phyloP scores from a whole-genome alignment of 2,329 filamentous ascomycete species.

The Calcarisporium arbuscula region DNA sequence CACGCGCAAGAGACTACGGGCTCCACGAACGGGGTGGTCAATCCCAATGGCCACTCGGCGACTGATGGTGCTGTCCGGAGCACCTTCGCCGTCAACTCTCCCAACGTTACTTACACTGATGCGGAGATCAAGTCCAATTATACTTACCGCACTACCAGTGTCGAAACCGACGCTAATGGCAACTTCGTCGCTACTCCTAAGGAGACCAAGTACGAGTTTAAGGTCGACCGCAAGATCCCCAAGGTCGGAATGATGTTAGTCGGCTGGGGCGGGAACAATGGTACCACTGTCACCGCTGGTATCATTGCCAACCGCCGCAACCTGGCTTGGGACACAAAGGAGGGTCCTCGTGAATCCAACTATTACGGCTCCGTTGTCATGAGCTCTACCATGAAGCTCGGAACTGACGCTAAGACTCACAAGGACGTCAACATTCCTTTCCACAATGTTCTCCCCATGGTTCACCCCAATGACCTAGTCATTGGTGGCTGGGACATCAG shows the following conservation, averaged over 20 bases:
- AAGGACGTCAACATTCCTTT: constrained; percentile 96
- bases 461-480: constrained; percentile 91
- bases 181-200: constrained; percentile 78
- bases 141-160: constrained; percentile 88
- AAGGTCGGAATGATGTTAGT: constrained; percentile 97
- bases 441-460: constrained; percentile 90
- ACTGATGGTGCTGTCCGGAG: constrained; percentile 44
- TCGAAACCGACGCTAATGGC: constrained; percentile 65
- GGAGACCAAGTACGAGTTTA: constrained; percentile 93
- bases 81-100: constrained; percentile 82
- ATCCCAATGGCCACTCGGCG: constrained; percentile 34
- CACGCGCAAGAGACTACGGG: constrained; percentile 63
- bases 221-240: constrained; percentile 87
- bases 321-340: constrained; percentile 88
- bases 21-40: constrained; percentile 57
- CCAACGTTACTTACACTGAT: constrained; percentile 88
- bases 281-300: constrained; percentile 91
- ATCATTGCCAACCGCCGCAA: constrained; percentile 90
- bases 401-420: constrained; percentile 74
- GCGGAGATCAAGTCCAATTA: constrained; percentile 88
- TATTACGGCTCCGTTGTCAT: constrained; percentile 98
- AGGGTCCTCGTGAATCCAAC: constrained; percentile 79
- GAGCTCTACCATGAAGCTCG: constrained; percentile 95
- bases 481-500: constrained; percentile 98
- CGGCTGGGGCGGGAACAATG: constrained; percentile 97